phyloP scores from a whole-genome alignment of 2,329 filamentous ascomycete genomes.

The Massarina eburnea region DNA sequence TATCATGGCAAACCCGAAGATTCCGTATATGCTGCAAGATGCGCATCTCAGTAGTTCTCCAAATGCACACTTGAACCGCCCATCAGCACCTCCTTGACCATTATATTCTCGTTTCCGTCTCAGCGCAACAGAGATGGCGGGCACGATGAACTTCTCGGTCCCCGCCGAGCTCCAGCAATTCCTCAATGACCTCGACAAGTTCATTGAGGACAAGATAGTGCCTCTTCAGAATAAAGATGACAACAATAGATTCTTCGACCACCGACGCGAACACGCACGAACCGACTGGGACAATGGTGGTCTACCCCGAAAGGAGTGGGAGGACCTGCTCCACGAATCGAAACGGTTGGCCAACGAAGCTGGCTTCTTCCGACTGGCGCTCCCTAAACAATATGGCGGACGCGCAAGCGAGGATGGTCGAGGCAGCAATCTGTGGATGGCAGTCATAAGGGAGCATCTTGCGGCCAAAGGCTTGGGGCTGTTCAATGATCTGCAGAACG shows the following conservation, averaged over 20 bases:
- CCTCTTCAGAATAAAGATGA: conserved; percentile 59
- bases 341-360: conserved; percentile 58
- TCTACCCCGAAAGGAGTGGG: conserved; percentile 61
- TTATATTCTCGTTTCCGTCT: background rate
- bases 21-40: conserved; percentile 9
- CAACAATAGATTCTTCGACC: conserved; percentile 67
- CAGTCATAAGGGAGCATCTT: conserved; percentile 62
- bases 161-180: conserved; percentile 53
- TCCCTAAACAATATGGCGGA: conserved; percentile 60
- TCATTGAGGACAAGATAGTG: conserved; percentile 57
- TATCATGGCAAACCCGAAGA: conserved; percentile 25
- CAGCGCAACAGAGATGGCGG: conserved; percentile 7
- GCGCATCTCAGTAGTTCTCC: background rate
- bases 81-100: background rate
- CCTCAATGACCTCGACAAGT: conserved; percentile 56
- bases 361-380: conserved; percentile 62
- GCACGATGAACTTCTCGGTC: conserved; percentile 58
- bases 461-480: conserved; percentile 61
- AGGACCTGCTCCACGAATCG: conserved; percentile 54
- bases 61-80: conserved; percentile 4
- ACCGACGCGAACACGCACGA: conserved; percentile 62
- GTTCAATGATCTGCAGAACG: conserved; percentile 66
- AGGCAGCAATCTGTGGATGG: conserved; percentile 63
- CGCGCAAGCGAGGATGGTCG: conserved; percentile 47
- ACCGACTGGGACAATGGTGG: conserved; percentile 63